Evolutionary conservation across 805 yeast genomes (phyloP), one percentile per base, ranked within the genome.

Genomic region (Myxozyma vanderwaltii): DNA sequence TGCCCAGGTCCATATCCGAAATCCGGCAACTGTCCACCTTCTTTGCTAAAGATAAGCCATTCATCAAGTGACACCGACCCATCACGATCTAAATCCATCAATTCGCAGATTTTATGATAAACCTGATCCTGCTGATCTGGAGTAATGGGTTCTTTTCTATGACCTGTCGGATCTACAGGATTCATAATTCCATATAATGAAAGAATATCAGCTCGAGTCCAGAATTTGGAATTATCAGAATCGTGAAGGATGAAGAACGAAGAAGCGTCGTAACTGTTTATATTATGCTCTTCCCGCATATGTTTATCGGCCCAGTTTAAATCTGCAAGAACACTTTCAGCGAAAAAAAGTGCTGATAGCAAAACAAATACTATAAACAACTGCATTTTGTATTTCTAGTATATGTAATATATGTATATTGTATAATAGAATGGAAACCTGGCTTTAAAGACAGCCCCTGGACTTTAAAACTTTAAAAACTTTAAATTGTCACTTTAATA

Each of bases 1-100:
- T 91, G 97, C 27, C 96, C 96, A 6, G 89, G 91, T 31, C 97
- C 98, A 59, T 86, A 84, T 7, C 96, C 96, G 71, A 91, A 84
- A 72, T 92, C 97, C 0, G 97, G 97, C 69, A 92, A 82, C 63
- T 82, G 82, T 1, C 87, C 86, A 7, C 95, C 95, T 12, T 72
- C 74, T 1, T 72, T 72, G 7, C 82, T 79, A 72, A 82, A 91
- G 13, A 74, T 75, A 45, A 83, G 67, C 85, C 91, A 92, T 70
- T 90, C 96, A 7, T 84, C 83, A 54, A 82, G 72, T 4, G 85
- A 76, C 8, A 92, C 79, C 51, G 76, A 76, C 0, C 87, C 87
- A 70, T 90, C 91, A 12, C 77, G 72, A 70, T 91, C 78, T 0
- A 79, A 75, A 72, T 90, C 96, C 53, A 90, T 75, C 63, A 89